Conservation (phyloP, 1,139 yeast genomes). For the Yamadazyma spencermartinsiae region DNA sequence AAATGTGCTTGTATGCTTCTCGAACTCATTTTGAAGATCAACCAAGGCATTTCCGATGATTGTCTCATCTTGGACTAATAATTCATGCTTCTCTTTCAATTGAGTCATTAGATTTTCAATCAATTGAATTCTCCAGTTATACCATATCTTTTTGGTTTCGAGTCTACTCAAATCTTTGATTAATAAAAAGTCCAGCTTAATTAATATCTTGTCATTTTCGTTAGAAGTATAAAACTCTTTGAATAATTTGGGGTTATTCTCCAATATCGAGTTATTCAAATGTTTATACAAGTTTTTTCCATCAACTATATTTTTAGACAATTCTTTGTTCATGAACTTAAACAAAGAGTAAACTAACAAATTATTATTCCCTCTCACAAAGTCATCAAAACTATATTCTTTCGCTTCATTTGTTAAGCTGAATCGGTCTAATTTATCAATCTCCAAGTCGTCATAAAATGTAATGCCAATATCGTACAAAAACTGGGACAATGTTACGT, state of each 20-base stretch:
- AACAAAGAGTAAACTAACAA: conserved; percentile 46
- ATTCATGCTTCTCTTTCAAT: conserved; percentile 28
- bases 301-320: conserved; percentile 50
- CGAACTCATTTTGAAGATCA: conserved; percentile 18
- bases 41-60: conserved; percentile 24
- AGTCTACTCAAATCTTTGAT: conserved; percentile 51
- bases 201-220: conserved; percentile 34
- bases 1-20: conserved; percentile 15
- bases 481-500: conserved; percentile 44
- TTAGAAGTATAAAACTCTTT: conserved; percentile 44
- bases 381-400: conserved; percentile 25
- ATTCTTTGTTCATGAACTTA: conserved; percentile 54
- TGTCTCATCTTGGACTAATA: conserved; percentile 27
- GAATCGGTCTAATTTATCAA: conserved; percentile 29
- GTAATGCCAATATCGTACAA: conserved; percentile 49
- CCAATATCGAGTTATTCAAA: conserved; percentile 42
- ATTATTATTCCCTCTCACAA: conserved; percentile 29
- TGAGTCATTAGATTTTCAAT: conserved; percentile 37
- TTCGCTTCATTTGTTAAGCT: conserved; percentile 23
- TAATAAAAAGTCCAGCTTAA: conserved; percentile 44
- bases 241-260: conserved; percentile 51
- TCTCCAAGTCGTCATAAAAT: conserved; percentile 53
- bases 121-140: conserved; percentile 55
- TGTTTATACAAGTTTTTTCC: conserved; percentile 47
- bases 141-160: conserved; percentile 57